A percentile compares a stretch with the other conserved stretches of the same genome.
phyloP scores from a whole-genome alignment of 768 basidiomycete genomes.

The Sporobolomyces roseus region DNA sequence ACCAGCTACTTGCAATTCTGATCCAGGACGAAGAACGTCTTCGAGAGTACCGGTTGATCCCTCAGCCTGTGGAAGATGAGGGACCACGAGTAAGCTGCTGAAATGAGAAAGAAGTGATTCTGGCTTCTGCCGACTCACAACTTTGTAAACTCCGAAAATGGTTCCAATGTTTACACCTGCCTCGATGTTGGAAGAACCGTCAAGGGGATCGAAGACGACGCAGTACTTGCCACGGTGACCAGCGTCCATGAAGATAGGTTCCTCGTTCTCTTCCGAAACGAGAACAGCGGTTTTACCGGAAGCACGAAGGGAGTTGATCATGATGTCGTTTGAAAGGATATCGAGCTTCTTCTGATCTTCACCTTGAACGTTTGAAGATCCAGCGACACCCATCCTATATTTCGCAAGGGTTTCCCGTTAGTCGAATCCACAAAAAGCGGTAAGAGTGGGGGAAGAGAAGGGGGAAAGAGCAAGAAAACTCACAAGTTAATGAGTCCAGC shows the following conservation, averaged over 20 bases:
- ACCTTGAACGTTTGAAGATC: constrained; percentile 93
- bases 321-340: constrained; percentile 82
- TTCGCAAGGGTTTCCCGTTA: no score
- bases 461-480: constrained; percentile 45
- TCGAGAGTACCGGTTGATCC: constrained; percentile 73
- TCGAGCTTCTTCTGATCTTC: constrained; percentile 97
- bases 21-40: constrained; percentile 89
- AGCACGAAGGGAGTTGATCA: constrained; percentile 92
- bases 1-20: constrained; percentile 53
- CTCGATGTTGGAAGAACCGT: constrained; percentile 89
- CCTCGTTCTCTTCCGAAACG: constrained; percentile 75
- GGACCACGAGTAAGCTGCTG: background rate
- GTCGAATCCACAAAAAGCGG: background rate
- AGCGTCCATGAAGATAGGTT: constrained; percentile 80
- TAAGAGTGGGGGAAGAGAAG: background rate
- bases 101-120: background rate
- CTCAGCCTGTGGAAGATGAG: constrained; percentile 55
- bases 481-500: constrained; percentile 96
- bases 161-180: constrained; percentile 97
- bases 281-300: constrained; percentile 90
- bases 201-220: constrained; percentile 96
- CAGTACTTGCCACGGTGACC: constrained; percentile 81
- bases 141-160: constrained; percentile 92
- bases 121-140: no score
- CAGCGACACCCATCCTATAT: constrained; percentile 94